Conservation (phyloP, 23 red algal genomes). For the Chondrus crispus region DNA sequence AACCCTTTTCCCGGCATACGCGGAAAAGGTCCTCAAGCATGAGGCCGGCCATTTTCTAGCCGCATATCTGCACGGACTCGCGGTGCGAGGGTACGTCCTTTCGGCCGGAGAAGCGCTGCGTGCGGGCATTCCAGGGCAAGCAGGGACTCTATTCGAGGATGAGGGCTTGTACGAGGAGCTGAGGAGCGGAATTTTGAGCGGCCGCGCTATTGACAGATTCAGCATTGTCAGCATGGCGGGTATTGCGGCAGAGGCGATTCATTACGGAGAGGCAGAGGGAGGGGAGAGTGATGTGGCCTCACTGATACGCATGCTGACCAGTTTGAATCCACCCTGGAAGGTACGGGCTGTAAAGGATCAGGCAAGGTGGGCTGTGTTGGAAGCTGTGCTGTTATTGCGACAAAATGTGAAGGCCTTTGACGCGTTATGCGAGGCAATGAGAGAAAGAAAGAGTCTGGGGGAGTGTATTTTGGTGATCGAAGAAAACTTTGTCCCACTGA, state of each 20-base stretch:
- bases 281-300: slow-evolving; percentile 54
- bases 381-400: slow-evolving; percentile 55
- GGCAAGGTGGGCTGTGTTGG: slow-evolving; percentile 38
- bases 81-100: slow-evolving; percentile 57
- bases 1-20: slow-evolving; percentile 35
- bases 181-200: slow-evolving; percentile 5
- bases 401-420: slow-evolving; percentile 38
- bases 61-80: slow-evolving; percentile 62
- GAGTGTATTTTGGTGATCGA: slow-evolving; percentile 75
- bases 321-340: slow-evolving; percentile 60
- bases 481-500: background rate
- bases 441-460: slow-evolving; percentile 34
- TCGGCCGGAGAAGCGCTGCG: slow-evolving; percentile 7
- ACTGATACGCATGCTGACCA: slow-evolving; percentile 31
- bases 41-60: slow-evolving; percentile 79
- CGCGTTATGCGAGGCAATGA: slow-evolving; percentile 60
- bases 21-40: slow-evolving; percentile 66
- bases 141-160: slow-evolving; percentile 66
- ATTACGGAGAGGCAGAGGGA: slow-evolving; percentile 77
- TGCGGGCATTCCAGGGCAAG: slow-evolving; percentile 70
- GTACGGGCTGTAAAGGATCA: slow-evolving; percentile 16
- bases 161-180: slow-evolving; percentile 40
- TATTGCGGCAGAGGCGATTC: slow-evolving; percentile 81
- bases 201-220: slow-evolving; percentile 41
- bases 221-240: slow-evolving; percentile 77